These are phyloP conservation scores for Candida tunisiensis DNA, from an alignment of 1,139 yeast genomes.

Conservation along the genomic window DNA sequence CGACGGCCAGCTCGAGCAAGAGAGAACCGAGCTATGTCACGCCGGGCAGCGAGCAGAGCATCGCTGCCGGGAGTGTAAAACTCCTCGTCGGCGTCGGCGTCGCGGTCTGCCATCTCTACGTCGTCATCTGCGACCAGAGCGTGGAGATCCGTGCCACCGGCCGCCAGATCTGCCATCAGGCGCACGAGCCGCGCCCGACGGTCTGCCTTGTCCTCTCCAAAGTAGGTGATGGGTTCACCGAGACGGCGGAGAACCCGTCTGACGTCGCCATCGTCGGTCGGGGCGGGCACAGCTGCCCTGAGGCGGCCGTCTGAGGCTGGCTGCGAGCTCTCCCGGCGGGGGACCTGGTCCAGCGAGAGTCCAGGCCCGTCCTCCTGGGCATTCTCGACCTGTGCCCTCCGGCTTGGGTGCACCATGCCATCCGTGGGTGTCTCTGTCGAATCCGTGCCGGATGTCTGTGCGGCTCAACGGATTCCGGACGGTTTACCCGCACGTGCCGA, in stretches of 20 bases:
- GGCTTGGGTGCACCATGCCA: too few species aligned
- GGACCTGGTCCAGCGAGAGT: too few species aligned
- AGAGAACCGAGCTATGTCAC: slow-evolving; percentile 33
- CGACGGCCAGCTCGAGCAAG: slow-evolving; percentile 29
- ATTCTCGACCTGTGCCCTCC: too few species aligned
- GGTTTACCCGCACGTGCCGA: too few species aligned
- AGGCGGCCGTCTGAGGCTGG: too few species aligned
- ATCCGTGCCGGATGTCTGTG: too few species aligned
- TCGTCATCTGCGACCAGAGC: slow-evolving; percentile 13
- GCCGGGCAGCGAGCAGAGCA: slow-evolving; percentile 38
- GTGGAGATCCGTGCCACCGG: slow-evolving; percentile 9
- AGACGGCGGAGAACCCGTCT: slow-evolving; percentile 28
- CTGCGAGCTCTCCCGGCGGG: too few species aligned
- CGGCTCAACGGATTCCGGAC: too few species aligned
- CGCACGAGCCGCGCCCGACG: slow-evolving; percentile 41
- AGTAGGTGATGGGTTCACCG: slow-evolving; percentile 41
- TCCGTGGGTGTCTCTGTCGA: too few species aligned
- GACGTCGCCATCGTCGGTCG: slow-evolving; percentile 51
- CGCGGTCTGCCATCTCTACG: slow-evolving; percentile 15
- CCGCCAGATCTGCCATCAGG: slow-evolving; percentile 15
- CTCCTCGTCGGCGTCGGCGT: slow-evolving; percentile 24
- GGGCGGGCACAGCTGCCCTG: too few species aligned
- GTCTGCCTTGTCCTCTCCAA: slow-evolving; percentile 45
- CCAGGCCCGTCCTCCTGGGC: too few species aligned
- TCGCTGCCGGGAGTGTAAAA: slow-evolving; percentile 47